Evolutionary conservation across 2,329 filamentous ascomycete species (phyloP).

Genomic region (Emmonsiellopsis sp.): DNA sequence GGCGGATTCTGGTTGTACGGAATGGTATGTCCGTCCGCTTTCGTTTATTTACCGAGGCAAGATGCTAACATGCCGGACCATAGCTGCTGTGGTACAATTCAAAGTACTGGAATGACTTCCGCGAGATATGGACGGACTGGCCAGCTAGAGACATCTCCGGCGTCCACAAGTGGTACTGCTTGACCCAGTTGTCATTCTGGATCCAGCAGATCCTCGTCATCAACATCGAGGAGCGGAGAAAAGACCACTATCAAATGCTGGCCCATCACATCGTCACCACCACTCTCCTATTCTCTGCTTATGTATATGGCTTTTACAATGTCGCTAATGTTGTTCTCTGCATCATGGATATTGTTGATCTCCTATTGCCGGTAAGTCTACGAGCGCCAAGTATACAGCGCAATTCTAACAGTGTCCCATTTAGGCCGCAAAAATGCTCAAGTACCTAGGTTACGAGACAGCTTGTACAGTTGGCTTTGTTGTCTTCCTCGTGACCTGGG

Average conservation of each 20-base stretch:
- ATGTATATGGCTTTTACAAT: constrained; percentile 76
- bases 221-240: constrained; percentile 86
- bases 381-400: neutral
- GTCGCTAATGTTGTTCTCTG: constrained; percentile 84
- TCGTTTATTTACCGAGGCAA: neutral
- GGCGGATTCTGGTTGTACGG: constrained; percentile 72
- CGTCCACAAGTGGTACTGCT: constrained; percentile 77
- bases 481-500: constrained; percentile 78
- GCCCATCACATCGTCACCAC: constrained; percentile 88
- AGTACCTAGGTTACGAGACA: constrained; percentile 70
- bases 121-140: constrained; percentile 76
- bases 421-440: constrained; percentile 83
- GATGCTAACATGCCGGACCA: constrained; percentile 1
- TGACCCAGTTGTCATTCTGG: constrained; percentile 88
- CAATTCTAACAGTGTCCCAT: constrained; percentile 4
- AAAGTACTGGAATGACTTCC: constrained; percentile 66
- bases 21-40: constrained; percentile 50
- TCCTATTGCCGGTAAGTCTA: constrained; percentile 67
- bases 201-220: constrained; percentile 89
- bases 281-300: constrained; percentile 68
- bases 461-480: constrained; percentile 78
- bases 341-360: constrained; percentile 88
- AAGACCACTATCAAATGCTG: constrained; percentile 95
- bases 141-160: constrained; percentile 66
- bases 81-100: constrained; percentile 76